Evolutionary conservation across 2,329 filamentous ascomycete genomes (phyloP).

Genomic region (Triangularia setosa): DNA sequence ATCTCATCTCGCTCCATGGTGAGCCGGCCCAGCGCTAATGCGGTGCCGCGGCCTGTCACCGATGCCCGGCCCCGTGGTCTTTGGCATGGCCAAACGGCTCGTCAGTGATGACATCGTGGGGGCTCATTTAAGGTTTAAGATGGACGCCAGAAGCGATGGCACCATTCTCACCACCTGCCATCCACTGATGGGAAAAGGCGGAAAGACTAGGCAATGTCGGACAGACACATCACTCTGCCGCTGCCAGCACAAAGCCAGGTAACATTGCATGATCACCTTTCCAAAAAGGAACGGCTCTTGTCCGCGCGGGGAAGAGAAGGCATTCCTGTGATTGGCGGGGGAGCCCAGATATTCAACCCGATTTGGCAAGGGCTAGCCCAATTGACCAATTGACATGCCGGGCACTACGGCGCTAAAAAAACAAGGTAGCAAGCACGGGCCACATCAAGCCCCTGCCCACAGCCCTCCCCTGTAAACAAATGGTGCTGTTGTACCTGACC

Average conservation of each 20-base stretch:
- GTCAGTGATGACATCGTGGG: slow-evolving; percentile 15
- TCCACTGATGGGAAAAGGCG: background rate
- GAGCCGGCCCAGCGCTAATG: slow-evolving; percentile 22
- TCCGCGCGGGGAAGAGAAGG: background rate
- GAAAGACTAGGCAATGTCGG: background rate
- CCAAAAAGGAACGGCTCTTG: background rate
- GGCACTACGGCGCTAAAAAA: slow-evolving; percentile 7
- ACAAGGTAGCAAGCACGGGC: slow-evolving; percentile 12
- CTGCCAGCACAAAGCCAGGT: background rate
- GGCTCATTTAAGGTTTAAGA: slow-evolving; percentile 1
- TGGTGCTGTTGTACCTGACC: slow-evolving; percentile 4
- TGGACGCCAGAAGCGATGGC: background rate
- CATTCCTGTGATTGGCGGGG: slow-evolving; percentile 7
- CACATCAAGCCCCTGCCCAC: slow-evolving; percentile 17
- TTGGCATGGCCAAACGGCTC: background rate
- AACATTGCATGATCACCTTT: background rate
- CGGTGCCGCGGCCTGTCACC: slow-evolving; percentile 20
- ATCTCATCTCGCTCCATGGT: slow-evolving; percentile 23
- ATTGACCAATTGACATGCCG: slow-evolving; percentile 7
- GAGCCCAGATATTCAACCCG: background rate
- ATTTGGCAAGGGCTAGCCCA: slow-evolving; percentile 11
- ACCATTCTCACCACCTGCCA: background rate
- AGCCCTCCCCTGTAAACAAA: slow-evolving; percentile 18
- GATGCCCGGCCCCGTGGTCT: background rate
- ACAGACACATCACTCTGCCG: background rate